phyloP scores from a whole-genome alignment of 2,329 filamentous ascomycete genomes.

The Talaromyces amestolkiae region DNA sequence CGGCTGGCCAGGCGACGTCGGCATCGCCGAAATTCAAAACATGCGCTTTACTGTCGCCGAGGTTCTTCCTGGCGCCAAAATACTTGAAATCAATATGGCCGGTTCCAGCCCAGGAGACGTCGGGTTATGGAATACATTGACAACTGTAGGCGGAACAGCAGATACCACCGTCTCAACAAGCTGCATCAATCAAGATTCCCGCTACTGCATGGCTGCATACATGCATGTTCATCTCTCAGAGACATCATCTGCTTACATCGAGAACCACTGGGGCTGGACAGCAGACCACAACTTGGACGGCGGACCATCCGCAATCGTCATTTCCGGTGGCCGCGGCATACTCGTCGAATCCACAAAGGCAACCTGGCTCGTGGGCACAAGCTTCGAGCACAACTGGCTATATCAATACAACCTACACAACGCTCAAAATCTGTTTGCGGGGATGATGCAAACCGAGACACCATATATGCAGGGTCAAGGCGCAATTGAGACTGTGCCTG shows the following conservation, averaged over 20 bases:
- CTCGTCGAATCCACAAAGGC: constrained; percentile 42
- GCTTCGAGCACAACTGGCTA: constrained; percentile 48
- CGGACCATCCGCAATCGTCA: constrained; percentile 26
- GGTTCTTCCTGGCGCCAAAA: constrained; percentile 42
- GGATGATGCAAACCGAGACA: constrained; percentile 35
- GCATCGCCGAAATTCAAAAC: constrained; percentile 51
- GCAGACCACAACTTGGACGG: constrained; percentile 51
- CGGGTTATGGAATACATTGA: constrained; percentile 49
- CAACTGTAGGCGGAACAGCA: constrained; percentile 48
- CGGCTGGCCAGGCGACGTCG: constrained; percentile 49
- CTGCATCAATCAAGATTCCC: constrained; percentile 33
- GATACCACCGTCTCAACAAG: constrained; percentile 39
- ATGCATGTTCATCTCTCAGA: constrained; percentile 51
- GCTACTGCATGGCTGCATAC: constrained; percentile 49
- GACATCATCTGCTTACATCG: constrained; percentile 51
- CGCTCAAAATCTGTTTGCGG: constrained; percentile 44
- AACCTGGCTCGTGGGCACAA: constrained; percentile 48
- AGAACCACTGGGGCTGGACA: constrained; percentile 54
- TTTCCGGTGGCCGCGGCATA: constrained; percentile 42
- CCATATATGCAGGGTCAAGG: constrained; percentile 36
- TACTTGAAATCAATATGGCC: constrained; percentile 54
- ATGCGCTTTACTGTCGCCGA: constrained; percentile 53
- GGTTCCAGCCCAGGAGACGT: constrained; percentile 49
- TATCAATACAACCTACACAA: constrained; percentile 51
- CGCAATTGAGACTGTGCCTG: constrained; percentile 27